phyloP scores from a whole-genome alignment of 83 land plant genomes.

The Picea engelmannii region DNA sequence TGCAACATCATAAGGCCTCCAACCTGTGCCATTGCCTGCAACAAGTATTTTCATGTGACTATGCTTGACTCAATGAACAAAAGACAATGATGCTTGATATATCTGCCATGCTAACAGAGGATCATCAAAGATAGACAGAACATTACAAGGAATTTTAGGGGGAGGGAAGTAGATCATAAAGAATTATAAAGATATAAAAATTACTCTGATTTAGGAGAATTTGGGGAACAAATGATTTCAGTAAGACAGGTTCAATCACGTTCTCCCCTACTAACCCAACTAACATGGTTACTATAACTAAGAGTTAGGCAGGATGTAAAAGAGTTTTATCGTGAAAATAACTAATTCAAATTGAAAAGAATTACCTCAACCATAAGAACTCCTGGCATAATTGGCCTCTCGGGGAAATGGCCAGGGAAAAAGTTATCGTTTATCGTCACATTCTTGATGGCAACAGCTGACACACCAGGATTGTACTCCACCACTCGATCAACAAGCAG shows the following conservation, averaged over 20 bases:
- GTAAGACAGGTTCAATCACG: too few species aligned
- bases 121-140: background rate
- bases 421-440: slow-evolving; percentile 99
- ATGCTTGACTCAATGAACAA: slow-evolving; percentile 1
- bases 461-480: slow-evolving; percentile 90
- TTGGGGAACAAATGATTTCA: too few species aligned
- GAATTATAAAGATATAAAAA: too few species aligned
- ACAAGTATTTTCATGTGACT: slow-evolving; percentile 1
- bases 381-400: slow-evolving; percentile 99
- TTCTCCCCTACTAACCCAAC: too few species aligned
- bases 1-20: slow-evolving; percentile 97
- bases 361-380: slow-evolving; percentile 99
- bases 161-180: too few species aligned
- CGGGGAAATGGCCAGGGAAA: slow-evolving; percentile 99
- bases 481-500: slow-evolving; percentile 97
- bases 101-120: background rate
- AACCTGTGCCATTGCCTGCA: slow-evolving; percentile 98
- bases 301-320: background rate
- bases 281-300: too few species aligned
- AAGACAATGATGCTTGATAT: background rate
- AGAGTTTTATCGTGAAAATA: background rate
- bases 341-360: slow-evolving; percentile 1
- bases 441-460: slow-evolving; percentile 97
- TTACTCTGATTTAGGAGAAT: too few species aligned
- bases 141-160: too few species aligned